These are phyloP conservation scores for Boletellus ananiceps DNA, from an alignment of 768 basidiomycete genomes.

Conservation along the genomic window DNA sequence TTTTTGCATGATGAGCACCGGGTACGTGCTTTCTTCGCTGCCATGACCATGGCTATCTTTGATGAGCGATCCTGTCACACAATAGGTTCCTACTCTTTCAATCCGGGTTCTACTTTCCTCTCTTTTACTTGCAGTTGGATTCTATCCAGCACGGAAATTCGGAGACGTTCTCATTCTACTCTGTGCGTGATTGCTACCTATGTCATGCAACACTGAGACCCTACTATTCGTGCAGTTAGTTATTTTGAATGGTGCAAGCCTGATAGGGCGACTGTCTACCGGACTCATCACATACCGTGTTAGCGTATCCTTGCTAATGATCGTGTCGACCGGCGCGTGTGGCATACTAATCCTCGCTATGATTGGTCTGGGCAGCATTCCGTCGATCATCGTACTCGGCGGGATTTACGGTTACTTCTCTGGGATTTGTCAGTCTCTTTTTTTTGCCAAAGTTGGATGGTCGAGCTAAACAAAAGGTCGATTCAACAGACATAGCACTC, in stretches of 20 bases:
- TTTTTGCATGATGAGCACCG: slow-evolving; percentile 16
- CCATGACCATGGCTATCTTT: not conserved
- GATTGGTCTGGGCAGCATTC: slow-evolving; percentile 34
- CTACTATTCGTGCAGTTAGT: slow-evolving; percentile 13
- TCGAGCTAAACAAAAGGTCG: not conserved
- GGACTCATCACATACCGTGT: slow-evolving; percentile 35
- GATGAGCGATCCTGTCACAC: not conserved
- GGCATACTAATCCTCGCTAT: slow-evolving; percentile 40
- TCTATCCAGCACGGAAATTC: slow-evolving; percentile 44
- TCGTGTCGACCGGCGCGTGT: slow-evolving; percentile 30
- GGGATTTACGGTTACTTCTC: slow-evolving; percentile 44
- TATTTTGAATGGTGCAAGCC: slow-evolving; percentile 47
- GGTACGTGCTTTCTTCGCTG: slow-evolving; percentile 12
- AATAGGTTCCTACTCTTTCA: slow-evolving; percentile 26
- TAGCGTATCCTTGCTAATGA: slow-evolving; percentile 42
- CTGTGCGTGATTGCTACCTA: slow-evolving; percentile 28
- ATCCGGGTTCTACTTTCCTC: slow-evolving; percentile 43
- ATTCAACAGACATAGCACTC: slow-evolving; percentile 28
- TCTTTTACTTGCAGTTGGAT: slow-evolving; percentile 56
- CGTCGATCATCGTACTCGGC: slow-evolving; percentile 36
- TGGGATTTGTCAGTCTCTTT: slow-evolving; percentile 33
- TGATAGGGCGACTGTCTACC: slow-evolving; percentile 46
- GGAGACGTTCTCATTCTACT: slow-evolving; percentile 48
- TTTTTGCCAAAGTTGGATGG: too few species aligned
- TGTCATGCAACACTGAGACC: not conserved